phyloP scores from a whole-genome alignment of 73 alveolate species.

The Paramecium sexaurelia region DNA sequence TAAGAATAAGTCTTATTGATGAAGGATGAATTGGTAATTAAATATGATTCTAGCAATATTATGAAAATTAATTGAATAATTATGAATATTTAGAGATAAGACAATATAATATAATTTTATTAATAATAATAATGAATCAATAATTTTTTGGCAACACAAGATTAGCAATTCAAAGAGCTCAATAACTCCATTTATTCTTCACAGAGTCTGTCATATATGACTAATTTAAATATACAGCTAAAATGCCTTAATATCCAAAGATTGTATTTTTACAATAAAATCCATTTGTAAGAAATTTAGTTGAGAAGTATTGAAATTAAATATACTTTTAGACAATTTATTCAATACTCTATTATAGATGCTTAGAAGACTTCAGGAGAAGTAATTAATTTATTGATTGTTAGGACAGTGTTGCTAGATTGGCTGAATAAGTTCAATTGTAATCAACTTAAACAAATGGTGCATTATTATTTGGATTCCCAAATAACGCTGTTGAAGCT shows the following conservation, averaged over 20 bases:
- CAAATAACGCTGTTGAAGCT: slow-evolving; percentile 33
- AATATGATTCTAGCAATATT: no score
- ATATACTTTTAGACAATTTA: background rate
- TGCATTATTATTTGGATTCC: slow-evolving; percentile 35
- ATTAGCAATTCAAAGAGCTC: background rate
- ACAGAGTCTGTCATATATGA: background rate
- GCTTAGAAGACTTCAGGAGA: background rate
- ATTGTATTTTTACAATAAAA: slow-evolving; percentile 13
- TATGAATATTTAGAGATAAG: background rate
- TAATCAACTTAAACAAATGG: slow-evolving; percentile 51
- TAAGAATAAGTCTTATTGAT: no score
- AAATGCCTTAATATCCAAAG: slow-evolving; percentile 48
- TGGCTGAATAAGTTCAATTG: slow-evolving; percentile 55
- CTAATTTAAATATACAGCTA: background rate
- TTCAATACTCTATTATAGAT: background rate
- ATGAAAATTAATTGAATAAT: background rate
- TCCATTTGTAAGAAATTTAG: slow-evolving; percentile 10
- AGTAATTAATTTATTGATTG: background rate
- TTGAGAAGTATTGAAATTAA: background rate
- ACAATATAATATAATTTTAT: background rate
- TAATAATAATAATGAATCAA: slow-evolving; percentile 35
- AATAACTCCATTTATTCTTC: slow-evolving; percentile 14
- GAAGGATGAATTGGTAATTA: no score
- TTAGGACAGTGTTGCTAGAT: slow-evolving; percentile 39
- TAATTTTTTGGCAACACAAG: slow-evolving; percentile 4